Evolutionary conservation across 306 rosid species (phyloP), one percentile per base, ranked within the genome.

Genomic region (Citrullus mucosospermus): DNA sequence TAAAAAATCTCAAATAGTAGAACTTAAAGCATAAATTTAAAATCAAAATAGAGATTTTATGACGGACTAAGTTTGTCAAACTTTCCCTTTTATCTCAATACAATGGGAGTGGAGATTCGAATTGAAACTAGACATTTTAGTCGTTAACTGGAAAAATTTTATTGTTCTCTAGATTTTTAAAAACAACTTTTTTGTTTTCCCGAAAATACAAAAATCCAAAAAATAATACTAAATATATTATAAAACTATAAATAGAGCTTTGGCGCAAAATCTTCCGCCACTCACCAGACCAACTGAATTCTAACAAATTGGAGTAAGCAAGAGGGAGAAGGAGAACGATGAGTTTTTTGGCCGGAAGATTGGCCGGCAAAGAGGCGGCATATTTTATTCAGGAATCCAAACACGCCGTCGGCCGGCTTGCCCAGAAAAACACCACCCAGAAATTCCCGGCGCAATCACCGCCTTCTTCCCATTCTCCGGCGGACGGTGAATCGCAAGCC

Each of bases 311-410:
- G 41, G 59, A 6, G n/a, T 5, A 73, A 6, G 0, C 61, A 50
- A 15, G 30, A 25, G 76, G 3, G 20, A 0, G 51, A 46, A 46
- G 56, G 61, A 1, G 44, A 73, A 51, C 72, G 25, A 92, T 94
- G 98, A 92, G 97, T 77, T 92, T 94, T 81, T 92, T 92, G 8
- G 96, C 91, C 81, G 93, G 96, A 80, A 89, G 98, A 50, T 82
- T 87, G 77, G 97, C 97, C 0, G 97, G 90, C 59, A 94, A 90
- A 86, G 98, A 94, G 83, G 98, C 89, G 1, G 97, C 98, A 0
- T 92, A 87, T 70, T 94, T 94, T 76, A 81, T 94, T 81, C 95
- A 90, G 80, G 97, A 94, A 89, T 90, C 98, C 87, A 94, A 92
- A 85, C 85, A 88, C 15, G 98, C 95, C 5, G 91, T 90, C 8